These are phyloP conservation scores for Rhexocercosporidium sp. DNA, from an alignment of 2,329 filamentous ascomycete species.

Conservation along the genomic window DNA sequence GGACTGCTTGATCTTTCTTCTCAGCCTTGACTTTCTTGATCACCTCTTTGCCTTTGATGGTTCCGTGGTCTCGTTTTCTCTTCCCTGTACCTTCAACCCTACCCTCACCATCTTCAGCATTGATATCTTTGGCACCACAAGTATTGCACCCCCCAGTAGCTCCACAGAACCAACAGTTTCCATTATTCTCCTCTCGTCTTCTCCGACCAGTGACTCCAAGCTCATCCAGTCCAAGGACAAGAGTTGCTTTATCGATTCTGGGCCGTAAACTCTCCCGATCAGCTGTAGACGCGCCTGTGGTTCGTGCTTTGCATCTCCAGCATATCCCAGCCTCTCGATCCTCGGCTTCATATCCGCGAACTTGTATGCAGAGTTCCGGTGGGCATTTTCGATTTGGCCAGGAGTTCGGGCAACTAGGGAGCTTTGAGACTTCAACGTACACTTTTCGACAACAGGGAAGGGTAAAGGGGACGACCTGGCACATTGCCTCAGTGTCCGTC, in stretches of 20 bases:
- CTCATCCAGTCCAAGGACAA: slow-evolving; percentile 32
- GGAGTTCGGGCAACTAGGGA: slow-evolving; percentile 32
- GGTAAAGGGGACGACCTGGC: slow-evolving; percentile 33
- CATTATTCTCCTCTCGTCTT: slow-evolving; percentile 21
- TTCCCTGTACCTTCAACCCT: neutral
- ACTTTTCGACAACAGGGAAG: slow-evolving; percentile 34
- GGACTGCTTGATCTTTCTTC: neutral
- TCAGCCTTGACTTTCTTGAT: slow-evolving; percentile 19
- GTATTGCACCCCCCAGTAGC: slow-evolving; percentile 24
- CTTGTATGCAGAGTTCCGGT: slow-evolving; percentile 34
- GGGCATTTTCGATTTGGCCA: slow-evolving; percentile 39
- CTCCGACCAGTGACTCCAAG: slow-evolving; percentile 24
- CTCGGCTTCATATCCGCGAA: slow-evolving; percentile 19
- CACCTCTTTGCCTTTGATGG: slow-evolving; percentile 3
- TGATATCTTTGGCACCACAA: slow-evolving; percentile 23
- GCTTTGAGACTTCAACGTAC: slow-evolving; percentile 33
- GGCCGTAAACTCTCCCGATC: slow-evolving; percentile 33
- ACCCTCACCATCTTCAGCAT: neutral
- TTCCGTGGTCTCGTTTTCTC: neutral
- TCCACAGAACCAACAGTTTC: slow-evolving; percentile 34
- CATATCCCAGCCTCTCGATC: slow-evolving; percentile 25
- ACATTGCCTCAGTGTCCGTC: slow-evolving; percentile 30
- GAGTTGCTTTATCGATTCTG: slow-evolving; percentile 33
- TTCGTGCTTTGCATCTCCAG: slow-evolving; percentile 37
- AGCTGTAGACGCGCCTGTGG: neutral